These are phyloP conservation scores for Nannochloropsis salina DNA, from an alignment of 108 stramenopile genomes.

Conservation along the genomic window DNA sequence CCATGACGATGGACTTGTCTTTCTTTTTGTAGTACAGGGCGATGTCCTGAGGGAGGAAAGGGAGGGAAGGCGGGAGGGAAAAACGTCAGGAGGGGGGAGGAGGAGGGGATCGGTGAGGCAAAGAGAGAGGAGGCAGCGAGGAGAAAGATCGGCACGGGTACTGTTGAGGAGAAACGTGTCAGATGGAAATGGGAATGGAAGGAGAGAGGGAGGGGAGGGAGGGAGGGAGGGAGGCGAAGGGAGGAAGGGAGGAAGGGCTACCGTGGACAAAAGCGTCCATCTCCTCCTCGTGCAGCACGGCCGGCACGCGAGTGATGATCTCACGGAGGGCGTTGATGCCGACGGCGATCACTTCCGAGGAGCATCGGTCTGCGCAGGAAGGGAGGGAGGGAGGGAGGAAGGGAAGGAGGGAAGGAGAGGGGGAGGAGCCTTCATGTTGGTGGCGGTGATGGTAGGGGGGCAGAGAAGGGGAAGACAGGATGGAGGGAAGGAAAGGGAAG, in stretches of 20 bases:
- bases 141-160: not conserved
- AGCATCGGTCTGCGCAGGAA: constrained; percentile 70
- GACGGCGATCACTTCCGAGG: constrained; percentile 88
- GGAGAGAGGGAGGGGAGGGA: constrained; percentile 11
- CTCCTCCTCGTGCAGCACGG: constrained; percentile 72
- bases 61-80: constrained; percentile 15
- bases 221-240: constrained; percentile 3
- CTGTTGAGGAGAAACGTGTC: too few species aligned
- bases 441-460: constrained; percentile 80
- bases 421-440: constrained; percentile 67
- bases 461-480: constrained; percentile 32
- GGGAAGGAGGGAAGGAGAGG: not conserved
- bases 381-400: not conserved
- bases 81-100: not conserved
- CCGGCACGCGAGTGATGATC: constrained; percentile 74
- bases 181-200: not conserved
- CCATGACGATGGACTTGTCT: constrained; percentile 84
- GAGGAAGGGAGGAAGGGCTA: not conserved
- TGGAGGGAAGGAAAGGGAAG: not conserved
- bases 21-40: constrained; percentile 78
- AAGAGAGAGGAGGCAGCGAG: not conserved
- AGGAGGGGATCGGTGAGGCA: not conserved
- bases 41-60: constrained; percentile 67
- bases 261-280: constrained; percentile 77
- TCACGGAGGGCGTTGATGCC: constrained; percentile 92